Conservation (phyloP, 495 filamentous ascomycete genomes). For the Umbilicaria muhlenbergii region DNA sequence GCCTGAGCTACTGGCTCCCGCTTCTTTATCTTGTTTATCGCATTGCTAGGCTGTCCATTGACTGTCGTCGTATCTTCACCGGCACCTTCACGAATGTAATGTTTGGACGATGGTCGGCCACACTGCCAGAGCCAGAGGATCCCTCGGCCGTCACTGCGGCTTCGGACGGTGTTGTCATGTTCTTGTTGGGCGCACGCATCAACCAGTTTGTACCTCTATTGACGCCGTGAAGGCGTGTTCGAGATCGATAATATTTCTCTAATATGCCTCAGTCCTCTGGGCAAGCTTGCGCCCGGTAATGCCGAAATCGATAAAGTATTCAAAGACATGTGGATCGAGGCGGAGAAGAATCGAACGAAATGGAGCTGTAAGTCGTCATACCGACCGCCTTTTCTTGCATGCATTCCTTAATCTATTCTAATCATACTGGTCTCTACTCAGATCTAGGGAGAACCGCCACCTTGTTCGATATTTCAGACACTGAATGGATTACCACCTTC, state of each 20-base stretch:
- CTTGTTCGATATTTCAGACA: constrained; percentile 8
- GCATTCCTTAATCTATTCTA: background rate
- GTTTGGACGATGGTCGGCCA: constrained; percentile 1
- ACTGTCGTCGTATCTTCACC: background rate
- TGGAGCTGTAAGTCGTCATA: constrained; percentile 11
- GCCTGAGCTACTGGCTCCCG: constrained; percentile 1
- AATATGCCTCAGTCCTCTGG: constrained; percentile 4
- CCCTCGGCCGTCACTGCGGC: background rate
- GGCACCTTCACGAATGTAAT: background rate
- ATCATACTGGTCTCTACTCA: background rate
- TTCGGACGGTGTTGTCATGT: constrained; percentile 9
- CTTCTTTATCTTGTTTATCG: constrained; percentile 1
- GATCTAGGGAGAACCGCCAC: constrained; percentile 8
- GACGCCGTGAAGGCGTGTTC: background rate
- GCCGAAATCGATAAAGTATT: constrained; percentile 2
- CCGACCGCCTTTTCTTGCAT: background rate
- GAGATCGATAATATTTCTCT: background rate
- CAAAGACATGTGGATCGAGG: constrained; percentile 10
- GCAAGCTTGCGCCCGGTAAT: constrained; percentile 8
- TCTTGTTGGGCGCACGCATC: constrained; percentile 10
- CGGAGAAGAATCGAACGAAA: constrained; percentile 10
- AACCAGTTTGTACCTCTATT: constrained; percentile 7
- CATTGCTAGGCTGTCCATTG: background rate
- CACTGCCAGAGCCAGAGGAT: background rate
- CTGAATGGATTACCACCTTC: constrained; percentile 6